These are phyloP conservation scores for Pleurotus salmoneostramineus DNA, from an alignment of 768 basidiomycete genomes.

Conservation along the genomic window DNA sequence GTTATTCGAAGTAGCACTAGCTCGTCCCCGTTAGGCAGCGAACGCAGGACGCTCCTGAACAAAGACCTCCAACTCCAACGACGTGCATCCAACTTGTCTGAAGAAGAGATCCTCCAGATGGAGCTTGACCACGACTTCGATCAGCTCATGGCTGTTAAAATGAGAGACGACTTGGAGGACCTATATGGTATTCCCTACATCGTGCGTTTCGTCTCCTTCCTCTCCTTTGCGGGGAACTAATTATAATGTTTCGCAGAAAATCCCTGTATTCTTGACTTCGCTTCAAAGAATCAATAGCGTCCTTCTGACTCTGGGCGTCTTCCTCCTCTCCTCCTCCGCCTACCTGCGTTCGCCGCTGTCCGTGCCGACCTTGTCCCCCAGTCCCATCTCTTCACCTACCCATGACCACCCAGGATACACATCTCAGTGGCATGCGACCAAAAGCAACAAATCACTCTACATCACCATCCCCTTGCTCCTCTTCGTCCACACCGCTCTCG, in stretches of 20 bases:
- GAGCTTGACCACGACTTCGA: slow-evolving; percentile 68
- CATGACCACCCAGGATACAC: background rate
- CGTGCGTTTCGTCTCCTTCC: slow-evolving; percentile 38
- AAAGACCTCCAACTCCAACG: slow-evolving; percentile 4
- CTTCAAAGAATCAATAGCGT: slow-evolving; percentile 75
- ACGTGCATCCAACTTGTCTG: background rate
- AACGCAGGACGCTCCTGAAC: background rate
- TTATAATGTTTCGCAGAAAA: slow-evolving; percentile 25
- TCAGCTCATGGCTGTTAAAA: slow-evolving; percentile 56
- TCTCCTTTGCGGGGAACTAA: slow-evolving; percentile 6
- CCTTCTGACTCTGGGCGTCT: slow-evolving; percentile 64
- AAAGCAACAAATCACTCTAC: slow-evolving; percentile 29
- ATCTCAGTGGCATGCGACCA: slow-evolving; percentile 10
- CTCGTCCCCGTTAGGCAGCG: background rate
- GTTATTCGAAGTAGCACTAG: background rate
- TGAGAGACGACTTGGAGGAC: slow-evolving; percentile 72
- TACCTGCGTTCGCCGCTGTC: slow-evolving; percentile 51
- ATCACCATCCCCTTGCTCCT: slow-evolving; percentile 41
- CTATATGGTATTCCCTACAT: slow-evolving; percentile 79
- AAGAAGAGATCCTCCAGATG: slow-evolving; percentile 18
- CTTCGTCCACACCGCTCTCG: slow-evolving; percentile 48
- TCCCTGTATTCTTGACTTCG: slow-evolving; percentile 76
- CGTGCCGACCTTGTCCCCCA: slow-evolving; percentile 14
- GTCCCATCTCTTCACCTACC: slow-evolving; percentile 10
- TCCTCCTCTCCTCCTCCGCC: slow-evolving; percentile 55